Evolutionary conservation across 1,284 basidiomycete species (phyloP), one percentile per base, ranked within the genome.

Genomic region (Neonothopanus nambi): DNA sequence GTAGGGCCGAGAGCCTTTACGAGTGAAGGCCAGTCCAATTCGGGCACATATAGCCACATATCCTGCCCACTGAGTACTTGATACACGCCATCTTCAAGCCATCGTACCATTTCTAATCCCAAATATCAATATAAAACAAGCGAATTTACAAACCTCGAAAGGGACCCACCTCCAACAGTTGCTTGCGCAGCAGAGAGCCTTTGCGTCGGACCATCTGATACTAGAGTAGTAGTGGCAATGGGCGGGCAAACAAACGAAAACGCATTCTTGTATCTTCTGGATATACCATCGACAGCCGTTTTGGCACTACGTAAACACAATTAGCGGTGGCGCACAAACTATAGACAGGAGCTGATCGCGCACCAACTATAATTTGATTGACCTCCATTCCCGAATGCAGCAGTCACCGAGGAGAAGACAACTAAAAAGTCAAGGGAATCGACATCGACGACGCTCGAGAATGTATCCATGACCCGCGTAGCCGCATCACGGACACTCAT

Each of bases 281-380:
- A 62, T 51, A 64, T 42, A 2, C 61, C 68, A 7, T 73, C 69
- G 2, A 76, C 48, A 6, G 64, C 61, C 5, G 70, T 67, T 51
- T 73, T 73, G 2, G 72, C 73, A 39, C 74, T 76, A 39, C 9
- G 36, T 23, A 45, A 36, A 15, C 15, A 47, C 20, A 24, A 54
- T 46, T 6, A 49, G 42, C 4, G 18, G 15, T 20, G 13, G 37
- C 37, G 18, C 2, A 41, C 35, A 20, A 5, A 23, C 8, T 42
- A n/a, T 42, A 26, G 18, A 23, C 39, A 39, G 5, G 20, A n/a
- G n/a, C n/a, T 3, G 24, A 26, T 1, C 35, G 49, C 69, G 52
- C 47, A 74, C 73, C 62, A 63, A 2, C 68, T 61, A 59, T 76
- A 76, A 52, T 70, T 75, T 2, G 73, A 69, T 57, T 77, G 74